Percentiles rank a stretch among this genome's conserved stretches.
Conservation (phyloP, 192 early-diverging fungal genomes). For the Podila epigama region DNA sequence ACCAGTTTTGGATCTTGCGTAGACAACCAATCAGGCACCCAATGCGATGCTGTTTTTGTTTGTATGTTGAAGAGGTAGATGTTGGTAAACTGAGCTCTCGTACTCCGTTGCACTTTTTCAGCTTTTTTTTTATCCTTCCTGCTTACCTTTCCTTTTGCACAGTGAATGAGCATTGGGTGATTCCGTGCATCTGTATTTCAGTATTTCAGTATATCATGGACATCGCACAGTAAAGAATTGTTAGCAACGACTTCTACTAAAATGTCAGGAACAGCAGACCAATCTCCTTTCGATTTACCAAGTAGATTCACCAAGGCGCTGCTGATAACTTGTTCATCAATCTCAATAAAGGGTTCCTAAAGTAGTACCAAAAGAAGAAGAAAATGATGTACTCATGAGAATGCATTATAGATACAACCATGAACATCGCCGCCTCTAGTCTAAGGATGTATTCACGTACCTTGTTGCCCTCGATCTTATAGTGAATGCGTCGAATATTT, state of each 20-base stretch:
- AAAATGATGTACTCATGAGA: neutral
- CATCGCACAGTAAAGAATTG: neutral
- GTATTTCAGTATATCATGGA: neutral
- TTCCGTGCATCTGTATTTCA: constrained; percentile 50
- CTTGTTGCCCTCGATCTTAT: constrained; percentile 88
- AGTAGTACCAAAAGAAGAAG: neutral
- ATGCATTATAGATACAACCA: neutral
- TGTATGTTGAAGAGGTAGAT: no score
- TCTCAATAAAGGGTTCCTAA: constrained; percentile 69
- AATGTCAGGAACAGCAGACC: no score
- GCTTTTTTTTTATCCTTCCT: neutral
- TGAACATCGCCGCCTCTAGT: neutral
- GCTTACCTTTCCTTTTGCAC: constrained; percentile 88
- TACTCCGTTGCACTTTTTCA: no score
- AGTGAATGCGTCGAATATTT: constrained; percentile 80
- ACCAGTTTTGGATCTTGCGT: constrained; percentile 94
- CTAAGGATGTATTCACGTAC: constrained; percentile 24
- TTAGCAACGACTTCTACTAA: neutral
- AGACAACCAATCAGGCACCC: constrained; percentile 95
- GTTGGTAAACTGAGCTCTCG: no score
- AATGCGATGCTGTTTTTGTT: constrained; percentile 92
- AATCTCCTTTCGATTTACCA: no score
- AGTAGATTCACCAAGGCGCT: constrained; percentile 59
- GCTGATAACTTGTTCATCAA: constrained; percentile 59
- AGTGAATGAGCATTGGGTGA: constrained; percentile 85